Evolutionary conservation across 2,329 filamentous ascomycete genomes (phyloP), one percentile per base, ranked within the genome.

Genomic region (Whalleya microplaca): DNA sequence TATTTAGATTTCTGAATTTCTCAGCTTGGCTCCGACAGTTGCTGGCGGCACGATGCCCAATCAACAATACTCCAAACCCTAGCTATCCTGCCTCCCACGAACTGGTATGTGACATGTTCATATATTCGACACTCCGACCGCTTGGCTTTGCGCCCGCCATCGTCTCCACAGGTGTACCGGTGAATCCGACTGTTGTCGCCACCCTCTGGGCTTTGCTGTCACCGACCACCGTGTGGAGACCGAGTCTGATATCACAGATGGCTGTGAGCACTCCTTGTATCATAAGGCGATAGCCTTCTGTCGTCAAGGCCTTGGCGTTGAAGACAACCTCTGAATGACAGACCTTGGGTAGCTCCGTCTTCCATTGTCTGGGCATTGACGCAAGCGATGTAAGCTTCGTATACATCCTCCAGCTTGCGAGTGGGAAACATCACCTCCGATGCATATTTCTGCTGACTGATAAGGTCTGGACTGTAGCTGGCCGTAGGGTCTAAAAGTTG

Each of bases 91-190:
- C 72, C 72, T 1, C 55, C 63, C 14, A 67, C 58, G 37, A 75
- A 68, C 48, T 64, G 64, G 50, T 75, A 76, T 18, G 72, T 71
- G 23, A 69, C 73, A 46, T 72, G 68, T 61, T 76, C 73, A 23
- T 56, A 51, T 48, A 72, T 9, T 41, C 48, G 6, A 74, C 70
- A 3, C 53, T 19, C 10, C 64, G 65, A 9, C 70, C 72, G 14
- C 63, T 72, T 1, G 69, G 67, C 20, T 61, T 54, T 1, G 66
- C 66, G n/a, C 69, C 73, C 2, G 60, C 61, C 14, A 73, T 66
- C 21, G 46, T 45, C 21, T 53, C 57, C 2, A 62, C 64, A 2
- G 72, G 73, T 14, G 60, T 69, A 1, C 73, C 73, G 1, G 58
- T 64, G 45, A 73, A 69, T 48, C 66, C 60, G 23, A 76, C 45